Conservation (phyloP, 306 rosid species). For the Fragaria vesca region DNA sequence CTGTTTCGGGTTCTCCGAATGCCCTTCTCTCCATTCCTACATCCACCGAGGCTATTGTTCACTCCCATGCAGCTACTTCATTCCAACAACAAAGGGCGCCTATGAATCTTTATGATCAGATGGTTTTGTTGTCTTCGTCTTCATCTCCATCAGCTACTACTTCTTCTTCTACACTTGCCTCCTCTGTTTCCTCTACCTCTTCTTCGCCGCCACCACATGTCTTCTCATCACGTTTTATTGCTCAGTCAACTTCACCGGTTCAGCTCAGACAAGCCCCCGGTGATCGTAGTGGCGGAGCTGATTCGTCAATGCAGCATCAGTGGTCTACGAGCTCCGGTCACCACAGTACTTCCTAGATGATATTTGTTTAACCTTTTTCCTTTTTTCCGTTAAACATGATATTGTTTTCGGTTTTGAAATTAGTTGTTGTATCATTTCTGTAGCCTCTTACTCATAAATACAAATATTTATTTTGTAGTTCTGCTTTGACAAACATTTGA, state of each 20-base stretch:
- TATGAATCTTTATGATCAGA: constrained; percentile 30
- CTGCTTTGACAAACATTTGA: not conserved
- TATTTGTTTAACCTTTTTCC: not conserved
- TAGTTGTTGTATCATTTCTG: not conserved
- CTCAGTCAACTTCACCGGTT: constrained; percentile 2
- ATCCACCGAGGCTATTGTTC: constrained; percentile 46
- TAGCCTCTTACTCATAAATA: not conserved
- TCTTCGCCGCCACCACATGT: constrained; percentile 13
- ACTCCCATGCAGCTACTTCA: constrained; percentile 16
- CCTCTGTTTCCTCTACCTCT: constrained; percentile 22
- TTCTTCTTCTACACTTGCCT: constrained; percentile 6
- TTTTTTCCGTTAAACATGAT: not conserved
- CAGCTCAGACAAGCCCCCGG: not conserved
- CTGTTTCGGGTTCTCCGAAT: constrained; percentile 11
- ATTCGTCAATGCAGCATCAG: not conserved
- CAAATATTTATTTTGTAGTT: not conserved
- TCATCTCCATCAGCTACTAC: constrained; percentile 3
- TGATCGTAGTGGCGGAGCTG: not conserved
- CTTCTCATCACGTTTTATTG: constrained; percentile 10
- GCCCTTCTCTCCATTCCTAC: constrained; percentile 43
- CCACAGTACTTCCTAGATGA: constrained; percentile 2
- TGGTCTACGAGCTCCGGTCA: constrained; percentile 10
- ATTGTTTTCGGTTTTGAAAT: not conserved
- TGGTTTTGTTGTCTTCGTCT: constrained; percentile 23
- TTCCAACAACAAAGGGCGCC: constrained; percentile 18